A percentile compares a stretch with the other conserved stretches of the same genome.
Conservation (phyloP, 148 eudicot species). For the Silene uniflora region DNA sequence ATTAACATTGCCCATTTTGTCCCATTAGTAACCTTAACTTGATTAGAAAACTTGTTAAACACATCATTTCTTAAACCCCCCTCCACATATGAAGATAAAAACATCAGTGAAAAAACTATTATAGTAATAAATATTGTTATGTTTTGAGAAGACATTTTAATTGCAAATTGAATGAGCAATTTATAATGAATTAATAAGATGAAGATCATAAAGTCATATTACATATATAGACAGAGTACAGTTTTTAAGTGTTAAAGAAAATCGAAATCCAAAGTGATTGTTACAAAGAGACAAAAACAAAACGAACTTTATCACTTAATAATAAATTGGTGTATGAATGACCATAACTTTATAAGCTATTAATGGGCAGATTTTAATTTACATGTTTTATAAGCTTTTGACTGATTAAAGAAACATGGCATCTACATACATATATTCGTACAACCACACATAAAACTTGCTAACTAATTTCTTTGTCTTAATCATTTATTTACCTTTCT, state of each 20-base stretch:
- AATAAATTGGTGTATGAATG: neutral
- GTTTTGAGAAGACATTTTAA: neutral
- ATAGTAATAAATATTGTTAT: neutral
- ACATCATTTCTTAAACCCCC: neutral
- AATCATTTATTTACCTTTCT: no score
- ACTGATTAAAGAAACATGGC: neutral
- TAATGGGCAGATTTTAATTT: neutral
- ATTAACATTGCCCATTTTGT: conserved; percentile 6
- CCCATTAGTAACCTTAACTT: neutral
- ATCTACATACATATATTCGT: neutral
- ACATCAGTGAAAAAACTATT: neutral
- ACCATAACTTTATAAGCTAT: neutral
- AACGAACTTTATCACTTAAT: neutral
- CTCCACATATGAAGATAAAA: neutral
- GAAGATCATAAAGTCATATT: neutral
- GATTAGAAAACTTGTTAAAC: neutral
- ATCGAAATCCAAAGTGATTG: neutral
- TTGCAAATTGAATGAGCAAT: neutral
- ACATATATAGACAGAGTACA: neutral
- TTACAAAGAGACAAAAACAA: neutral
- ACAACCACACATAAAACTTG: neutral
- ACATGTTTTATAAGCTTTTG: neutral
- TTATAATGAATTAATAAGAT: neutral
- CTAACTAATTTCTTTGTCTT: neutral
- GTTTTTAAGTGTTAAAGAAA: neutral